Evolutionary conservation across 768 basidiomycete species (phyloP), one percentile per base, ranked within the genome.

Genomic region (Scleroderma bovista): DNA sequence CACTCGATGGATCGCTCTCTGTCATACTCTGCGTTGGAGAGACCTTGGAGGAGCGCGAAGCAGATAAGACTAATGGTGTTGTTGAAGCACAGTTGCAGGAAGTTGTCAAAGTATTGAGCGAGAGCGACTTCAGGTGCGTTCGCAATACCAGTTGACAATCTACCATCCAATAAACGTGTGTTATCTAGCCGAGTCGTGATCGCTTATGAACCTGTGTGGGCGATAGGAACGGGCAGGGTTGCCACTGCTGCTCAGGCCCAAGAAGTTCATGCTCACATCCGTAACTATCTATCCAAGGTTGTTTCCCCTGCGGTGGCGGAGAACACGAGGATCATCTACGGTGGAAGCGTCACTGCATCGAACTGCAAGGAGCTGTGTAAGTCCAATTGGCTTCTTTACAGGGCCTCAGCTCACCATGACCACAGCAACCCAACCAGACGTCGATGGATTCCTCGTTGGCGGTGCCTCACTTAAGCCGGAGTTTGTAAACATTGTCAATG

Each of bases 201-300:
- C 60, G 96, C 96, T 17, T 99, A 94, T 68, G 92, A 95, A 68
- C 91, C 93, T 38, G 91, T 98, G 16, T 98, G 96, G 95, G 95
- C 96, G 31, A 98, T 98, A 67, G 96, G 96, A 40, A 97, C 95
- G 12, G 95, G 95, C 55, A 95, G 88, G 68, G 94, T 96, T 46
- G 95, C 95, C 40, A 90, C 90, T 29, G 75, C 88, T 1, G 75
- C 74, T n/a, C 88, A 97, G 73, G 96, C 96, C 1, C 95, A 98
- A 70, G 88, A 93, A 37, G 83, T 89, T 2, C 96, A 99, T 63
- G 79, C 77, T 34, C 81, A 86, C 52, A 84, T 94, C 60, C 88
- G 96, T 57, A 60, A 72, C 11, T 96, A 82, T 73, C 73, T 98
- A 57, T 62, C 74, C 39, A 74, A 69, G 53, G 72, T 74, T 6